Base-by-base conservation (phyloP, 2,329 filamentous ascomycete species). In the Penicillium sp. region DNA sequence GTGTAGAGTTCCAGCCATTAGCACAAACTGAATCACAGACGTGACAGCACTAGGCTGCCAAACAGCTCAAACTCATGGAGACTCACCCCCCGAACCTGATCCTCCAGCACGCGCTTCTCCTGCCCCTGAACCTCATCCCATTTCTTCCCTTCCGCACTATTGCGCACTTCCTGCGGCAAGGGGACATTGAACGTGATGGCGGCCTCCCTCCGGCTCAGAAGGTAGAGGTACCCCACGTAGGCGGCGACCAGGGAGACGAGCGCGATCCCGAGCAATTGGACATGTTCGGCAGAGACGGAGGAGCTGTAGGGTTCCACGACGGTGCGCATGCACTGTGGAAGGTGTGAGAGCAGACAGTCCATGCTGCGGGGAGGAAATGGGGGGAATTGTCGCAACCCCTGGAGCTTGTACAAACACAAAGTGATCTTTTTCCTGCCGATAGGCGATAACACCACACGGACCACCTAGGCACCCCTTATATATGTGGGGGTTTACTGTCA, bases 11-110 rank as follows among this genome's bases (percentile, higher is more conserved):
- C 8, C 7, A 20, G 10, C n/a, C 15, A 40, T 65, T 52, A 65
- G 60, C 48, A 41, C 9, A 23, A n/a, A 7, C 12, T 33, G n/a
- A 41, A 43, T 32, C 20, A 9, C 25, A 29, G 4, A 27, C 25
- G 6, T 18, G 18, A 18, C 24, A 24, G 23, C 24, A 20, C 6
- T 18, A 6, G 25, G 8, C 25, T 27, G 25, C 8, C 7, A 28
- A 7, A 40, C 9, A 41, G 12, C 23, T 6, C 15, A 15, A 8
- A 29, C 20, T 15, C 13, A 29, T 12, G 28, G 37, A 44, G 35
- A 66, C 70, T 62, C 53, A 73, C 71, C 41, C 71, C 70, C 20
- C 63, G 60, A 47, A 63, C 58, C 52, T 73, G 71, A n/a, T 63
- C 65, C 46, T 71, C 64, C 43, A 72, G 47, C 18, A 73, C 62